Conservation (phyloP, 257 asterid genomes). For the Hygrophila difformis region DNA sequence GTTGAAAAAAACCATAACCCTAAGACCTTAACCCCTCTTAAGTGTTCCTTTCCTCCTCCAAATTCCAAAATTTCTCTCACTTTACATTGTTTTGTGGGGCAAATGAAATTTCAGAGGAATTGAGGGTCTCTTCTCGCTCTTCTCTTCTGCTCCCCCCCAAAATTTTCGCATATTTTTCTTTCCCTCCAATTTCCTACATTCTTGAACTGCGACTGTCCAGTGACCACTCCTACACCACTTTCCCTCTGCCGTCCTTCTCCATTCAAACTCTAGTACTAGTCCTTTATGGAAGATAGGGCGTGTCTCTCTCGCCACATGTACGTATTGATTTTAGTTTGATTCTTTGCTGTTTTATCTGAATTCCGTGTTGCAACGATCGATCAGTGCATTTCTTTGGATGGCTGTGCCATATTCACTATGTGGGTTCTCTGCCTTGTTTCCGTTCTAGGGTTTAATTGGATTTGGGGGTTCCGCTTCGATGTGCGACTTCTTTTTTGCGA, state of each 20-base stretch:
- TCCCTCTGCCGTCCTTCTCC: not conserved
- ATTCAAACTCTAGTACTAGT: not conserved
- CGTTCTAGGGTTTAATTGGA: slow-evolving; percentile 15
- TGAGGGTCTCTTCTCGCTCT: slow-evolving; percentile 23
- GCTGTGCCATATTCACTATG: slow-evolving; percentile 2
- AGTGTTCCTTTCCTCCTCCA: too few relatives aligned
- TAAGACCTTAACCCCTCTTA: too few relatives aligned
- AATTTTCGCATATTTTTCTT: slow-evolving; percentile 12
- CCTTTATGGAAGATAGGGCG: slow-evolving; percentile 14
- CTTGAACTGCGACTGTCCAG: slow-evolving; percentile 13
- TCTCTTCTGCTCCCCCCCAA: slow-evolving; percentile 14
- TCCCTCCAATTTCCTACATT: slow-evolving; percentile 38
- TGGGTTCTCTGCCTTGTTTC: not conserved
- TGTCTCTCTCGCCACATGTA: slow-evolving; percentile 7
- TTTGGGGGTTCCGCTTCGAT: not conserved
- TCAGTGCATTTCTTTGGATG: slow-evolving; percentile 1
- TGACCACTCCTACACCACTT: not conserved
- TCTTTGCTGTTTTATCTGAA: not conserved
- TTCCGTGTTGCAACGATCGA: not conserved
- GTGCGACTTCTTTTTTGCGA: not conserved
- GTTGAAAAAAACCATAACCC: too few relatives aligned
- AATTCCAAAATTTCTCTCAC: too few relatives aligned
- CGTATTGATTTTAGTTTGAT: not conserved
- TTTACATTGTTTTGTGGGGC: slow-evolving; percentile 18
- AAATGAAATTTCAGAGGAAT: slow-evolving; percentile 31